These are phyloP conservation scores for Solanum lycopersicoides DNA, from an alignment of 257 asterid species.

Conservation along the genomic window DNA sequence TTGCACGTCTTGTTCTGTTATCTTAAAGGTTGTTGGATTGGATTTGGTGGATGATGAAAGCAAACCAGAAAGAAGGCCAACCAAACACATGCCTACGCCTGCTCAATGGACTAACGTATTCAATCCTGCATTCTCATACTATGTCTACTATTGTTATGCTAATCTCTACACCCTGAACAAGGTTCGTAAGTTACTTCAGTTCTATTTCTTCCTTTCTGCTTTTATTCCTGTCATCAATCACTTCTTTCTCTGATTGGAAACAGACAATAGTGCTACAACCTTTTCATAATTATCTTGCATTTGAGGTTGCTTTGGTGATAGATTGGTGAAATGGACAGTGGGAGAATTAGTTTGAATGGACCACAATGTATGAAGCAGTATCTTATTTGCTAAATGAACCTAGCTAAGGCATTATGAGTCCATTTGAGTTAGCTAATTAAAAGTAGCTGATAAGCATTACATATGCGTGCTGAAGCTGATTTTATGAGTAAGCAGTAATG, in stretches of 20 bases:
- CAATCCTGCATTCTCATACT: conserved; percentile 93
- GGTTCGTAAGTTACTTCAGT: conserved; percentile 26
- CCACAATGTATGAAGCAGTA: neutral
- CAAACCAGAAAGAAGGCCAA: conserved; percentile 98
- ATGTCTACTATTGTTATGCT: conserved; percentile 94
- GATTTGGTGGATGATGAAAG: conserved; percentile 99
- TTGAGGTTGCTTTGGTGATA: neutral
- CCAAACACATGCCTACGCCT: conserved; percentile 98
- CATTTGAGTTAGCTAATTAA: neutral
- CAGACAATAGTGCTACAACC: neutral
- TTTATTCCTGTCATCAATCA: neutral
- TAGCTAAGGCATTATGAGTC: neutral
- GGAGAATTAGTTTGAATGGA: neutral
- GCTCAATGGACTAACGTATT: conserved; percentile 87
- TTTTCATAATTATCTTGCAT: neutral
- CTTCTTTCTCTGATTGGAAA: neutral
- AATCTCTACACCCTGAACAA: conserved; percentile 90
- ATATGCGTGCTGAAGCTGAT: neutral
- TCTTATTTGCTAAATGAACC: neutral
- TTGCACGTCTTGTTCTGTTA: neutral
- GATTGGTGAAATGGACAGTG: neutral
- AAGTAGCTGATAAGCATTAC: neutral
- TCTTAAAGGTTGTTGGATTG: conserved; percentile 84
- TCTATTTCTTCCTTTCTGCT: neutral
- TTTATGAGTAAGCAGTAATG: neutral